These are phyloP conservation scores for Microdochium paspali DNA, from an alignment of 2,329 filamentous ascomycete genomes.

Conservation along the genomic window DNA sequence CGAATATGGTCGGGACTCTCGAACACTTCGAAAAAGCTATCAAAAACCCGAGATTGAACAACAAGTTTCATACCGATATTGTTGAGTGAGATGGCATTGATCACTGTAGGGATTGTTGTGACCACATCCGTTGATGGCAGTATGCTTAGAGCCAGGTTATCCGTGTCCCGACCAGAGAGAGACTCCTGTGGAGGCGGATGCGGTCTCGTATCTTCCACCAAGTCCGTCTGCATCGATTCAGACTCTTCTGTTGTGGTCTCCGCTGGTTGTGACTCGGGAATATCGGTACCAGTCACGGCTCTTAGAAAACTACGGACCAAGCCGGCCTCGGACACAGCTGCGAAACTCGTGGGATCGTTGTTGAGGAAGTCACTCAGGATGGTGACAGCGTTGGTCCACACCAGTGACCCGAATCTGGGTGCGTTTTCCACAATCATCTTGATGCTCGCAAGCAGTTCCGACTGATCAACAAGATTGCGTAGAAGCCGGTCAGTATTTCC, in stretches of 20 bases:
- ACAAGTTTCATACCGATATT: slow-evolving; percentile 81
- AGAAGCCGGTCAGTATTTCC: slow-evolving; percentile 84
- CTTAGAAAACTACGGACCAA: slow-evolving; percentile 80
- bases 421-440: slow-evolving; percentile 75
- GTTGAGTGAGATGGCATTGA: slow-evolving; percentile 91
- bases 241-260: slow-evolving; percentile 19
- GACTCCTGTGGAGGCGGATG: slow-evolving; percentile 44
- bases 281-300: slow-evolving; percentile 54
- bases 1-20: slow-evolving; percentile 85
- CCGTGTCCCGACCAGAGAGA: slow-evolving; percentile 33
- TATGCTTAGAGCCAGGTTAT: slow-evolving; percentile 58
- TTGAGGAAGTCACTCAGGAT: slow-evolving; percentile 96
- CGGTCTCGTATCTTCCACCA: slow-evolving; percentile 24
- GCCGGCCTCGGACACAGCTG: slow-evolving; percentile 88
- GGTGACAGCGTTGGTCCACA: slow-evolving; percentile 91
- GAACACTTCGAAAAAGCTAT: slow-evolving; percentile 92
- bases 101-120: slow-evolving; percentile 72
- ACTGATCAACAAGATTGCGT: slow-evolving; percentile 89
- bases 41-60: slow-evolving; percentile 69
- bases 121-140: slow-evolving; percentile 86
- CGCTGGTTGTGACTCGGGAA: slow-evolving; percentile 23
- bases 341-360: slow-evolving; percentile 95
- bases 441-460: slow-evolving; percentile 70
- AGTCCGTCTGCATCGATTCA: slow-evolving; percentile 11
- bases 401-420: slow-evolving; percentile 74